A percentile compares a stretch with the other conserved stretches of the same genome.
phyloP scores from a whole-genome alignment of 495 filamentous ascomycete species.

The Penicilliopsis zonata region DNA sequence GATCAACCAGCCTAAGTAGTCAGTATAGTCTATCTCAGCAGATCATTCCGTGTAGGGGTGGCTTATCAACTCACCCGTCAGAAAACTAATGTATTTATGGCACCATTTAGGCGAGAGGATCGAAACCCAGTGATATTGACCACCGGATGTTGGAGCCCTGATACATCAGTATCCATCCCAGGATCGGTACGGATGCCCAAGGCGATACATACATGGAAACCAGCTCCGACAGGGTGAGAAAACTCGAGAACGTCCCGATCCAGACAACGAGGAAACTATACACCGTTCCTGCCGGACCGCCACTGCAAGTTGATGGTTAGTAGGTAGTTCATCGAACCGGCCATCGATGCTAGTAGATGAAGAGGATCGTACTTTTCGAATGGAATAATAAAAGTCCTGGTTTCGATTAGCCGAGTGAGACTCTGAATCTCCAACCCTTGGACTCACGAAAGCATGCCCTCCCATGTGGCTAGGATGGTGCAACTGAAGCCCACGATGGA shows the following conservation, averaged over 20 bases:
- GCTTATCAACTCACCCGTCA: no score
- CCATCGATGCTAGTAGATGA: conserved; percentile 28
- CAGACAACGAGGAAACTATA: conserved; percentile 34
- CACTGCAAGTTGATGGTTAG: no score
- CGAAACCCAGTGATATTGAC: conserved; percentile 42
- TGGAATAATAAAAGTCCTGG: no score
- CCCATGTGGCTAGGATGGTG: conserved; percentile 37
- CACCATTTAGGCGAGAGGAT: no score
- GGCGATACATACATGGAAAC: conserved; percentile 26
- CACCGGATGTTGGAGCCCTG: conserved; percentile 29
- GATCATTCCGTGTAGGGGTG: no score
- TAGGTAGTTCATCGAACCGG: conserved; percentile 26
- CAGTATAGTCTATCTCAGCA: no score
- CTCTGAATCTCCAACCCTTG: no score
- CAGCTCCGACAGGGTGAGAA: conserved; percentile 35
- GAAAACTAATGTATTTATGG: no score
- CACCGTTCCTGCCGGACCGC: conserved; percentile 34
- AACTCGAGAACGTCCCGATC: conserved; percentile 27
- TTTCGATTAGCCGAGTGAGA: no score
- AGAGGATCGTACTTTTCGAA: no score
- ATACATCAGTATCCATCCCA: conserved; percentile 1
- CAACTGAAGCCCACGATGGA: conserved; percentile 36
- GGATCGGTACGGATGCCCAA: conserved; percentile 2
- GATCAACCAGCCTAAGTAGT: conserved; percentile 37
- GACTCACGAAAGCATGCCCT: conserved; percentile 28